These are phyloP conservation scores for Fraxinus floribunda DNA, from an alignment of 305 asterid genomes.

Conservation along the genomic window DNA sequence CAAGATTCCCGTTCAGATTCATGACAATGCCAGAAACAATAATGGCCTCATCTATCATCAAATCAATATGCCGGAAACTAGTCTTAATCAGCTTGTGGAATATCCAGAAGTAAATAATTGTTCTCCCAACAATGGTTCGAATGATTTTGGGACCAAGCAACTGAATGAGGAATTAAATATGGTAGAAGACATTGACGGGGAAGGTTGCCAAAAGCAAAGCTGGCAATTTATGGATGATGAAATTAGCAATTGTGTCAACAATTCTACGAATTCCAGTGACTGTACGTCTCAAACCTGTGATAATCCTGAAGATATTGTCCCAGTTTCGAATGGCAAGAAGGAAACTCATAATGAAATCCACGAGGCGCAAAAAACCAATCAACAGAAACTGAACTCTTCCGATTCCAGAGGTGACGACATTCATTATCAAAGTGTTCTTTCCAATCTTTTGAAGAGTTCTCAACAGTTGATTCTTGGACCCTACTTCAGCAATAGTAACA, in stretches of 20 bases:
- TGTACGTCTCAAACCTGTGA: constrained; percentile 58
- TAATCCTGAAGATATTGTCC: constrained; percentile 36
- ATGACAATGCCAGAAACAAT: constrained; percentile 25
- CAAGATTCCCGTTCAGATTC: constrained; percentile 36
- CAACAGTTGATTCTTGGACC: constrained; percentile 76
- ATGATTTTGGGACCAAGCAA: constrained; percentile 51
- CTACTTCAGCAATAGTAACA: constrained; percentile 44
- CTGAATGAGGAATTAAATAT: constrained; percentile 53
- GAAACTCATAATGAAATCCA: constrained; percentile 18
- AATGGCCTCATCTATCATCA: constrained; percentile 13
- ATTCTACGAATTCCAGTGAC: constrained; percentile 67
- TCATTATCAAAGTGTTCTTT: constrained; percentile 73
- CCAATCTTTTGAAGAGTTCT: constrained; percentile 72
- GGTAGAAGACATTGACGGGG: constrained; percentile 51
- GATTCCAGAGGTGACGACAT: constrained; percentile 42
- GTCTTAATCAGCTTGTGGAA: constrained; percentile 44
- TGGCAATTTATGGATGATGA: constrained; percentile 66
- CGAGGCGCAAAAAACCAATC: constrained; percentile 44
- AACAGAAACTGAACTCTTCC: constrained; percentile 27
- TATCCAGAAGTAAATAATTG: constrained; percentile 35
- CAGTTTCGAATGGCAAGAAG: constrained; percentile 34
- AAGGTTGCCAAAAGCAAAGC: constrained; percentile 59
- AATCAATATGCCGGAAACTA: constrained; percentile 29
- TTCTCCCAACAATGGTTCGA: constrained; percentile 51
- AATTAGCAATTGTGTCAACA: constrained; percentile 53